phyloP scores from a whole-genome alignment of 2,329 filamentous ascomycete genomes.

The Aspergillus flavus region DNA sequence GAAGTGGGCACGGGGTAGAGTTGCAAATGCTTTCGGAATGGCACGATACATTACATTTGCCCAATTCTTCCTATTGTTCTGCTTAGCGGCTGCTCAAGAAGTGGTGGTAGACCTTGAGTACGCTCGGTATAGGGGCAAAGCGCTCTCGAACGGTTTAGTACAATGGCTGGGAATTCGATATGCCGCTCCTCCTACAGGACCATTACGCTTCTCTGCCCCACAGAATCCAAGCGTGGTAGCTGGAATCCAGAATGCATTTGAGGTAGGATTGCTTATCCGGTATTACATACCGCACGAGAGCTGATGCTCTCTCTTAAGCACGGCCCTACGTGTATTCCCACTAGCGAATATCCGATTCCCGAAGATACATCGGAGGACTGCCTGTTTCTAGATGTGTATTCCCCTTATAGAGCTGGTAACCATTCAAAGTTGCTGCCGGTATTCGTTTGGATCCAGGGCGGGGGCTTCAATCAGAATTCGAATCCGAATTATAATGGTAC shows the following conservation, averaged over 20 bases:
- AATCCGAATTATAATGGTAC: constrained; percentile 63
- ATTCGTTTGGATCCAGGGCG: constrained; percentile 63
- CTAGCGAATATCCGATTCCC: constrained; percentile 65
- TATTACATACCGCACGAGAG: neutral
- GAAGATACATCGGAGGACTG: constrained; percentile 50
- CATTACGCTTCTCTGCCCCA: constrained; percentile 68
- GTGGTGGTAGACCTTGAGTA: constrained; percentile 65
- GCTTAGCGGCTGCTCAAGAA: constrained; percentile 28
- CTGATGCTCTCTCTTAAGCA: constrained; percentile 29
- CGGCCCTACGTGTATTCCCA: constrained; percentile 63
- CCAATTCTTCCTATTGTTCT: constrained; percentile 18
- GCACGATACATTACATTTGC: constrained; percentile 4
- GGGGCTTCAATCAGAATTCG: constrained; percentile 63
- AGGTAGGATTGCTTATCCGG: constrained; percentile 42
- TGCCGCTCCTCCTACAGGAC: constrained; percentile 68
- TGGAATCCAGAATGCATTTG: constrained; percentile 56
- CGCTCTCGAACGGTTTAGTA: constrained; percentile 60
- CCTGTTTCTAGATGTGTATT: constrained; percentile 47
- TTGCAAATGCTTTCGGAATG: neutral
- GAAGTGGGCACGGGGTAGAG: neutral
- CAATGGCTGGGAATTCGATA: constrained; percentile 77
- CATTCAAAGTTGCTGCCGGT: constrained; percentile 61
- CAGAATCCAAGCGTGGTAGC: constrained; percentile 58
- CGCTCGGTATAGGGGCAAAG: constrained; percentile 63
- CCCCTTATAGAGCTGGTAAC: constrained; percentile 33